A percentile compares a stretch with the other conserved stretches of the same genome.
phyloP scores from a whole-genome alignment of 345 rosid species.

The Syzygium aqueum region DNA sequence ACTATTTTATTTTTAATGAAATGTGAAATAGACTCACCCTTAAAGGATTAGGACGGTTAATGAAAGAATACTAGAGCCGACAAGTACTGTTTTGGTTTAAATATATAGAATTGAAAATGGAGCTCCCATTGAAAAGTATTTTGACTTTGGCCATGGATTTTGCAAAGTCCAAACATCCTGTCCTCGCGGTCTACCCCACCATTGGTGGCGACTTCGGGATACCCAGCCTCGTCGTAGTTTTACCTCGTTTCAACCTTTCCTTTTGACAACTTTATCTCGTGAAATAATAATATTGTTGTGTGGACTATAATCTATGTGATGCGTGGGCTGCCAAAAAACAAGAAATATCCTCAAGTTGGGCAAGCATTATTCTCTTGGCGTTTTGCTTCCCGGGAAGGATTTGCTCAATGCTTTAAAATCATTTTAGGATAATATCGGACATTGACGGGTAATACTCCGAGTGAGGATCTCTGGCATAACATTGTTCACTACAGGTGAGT shows the following conservation, averaged over 20 bases:
- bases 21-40: rapidly evolving
- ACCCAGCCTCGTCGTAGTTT: background rate
- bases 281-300: background rate
- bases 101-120: background rate
- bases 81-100: background rate
- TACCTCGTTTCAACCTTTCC: background rate
- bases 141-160: background rate
- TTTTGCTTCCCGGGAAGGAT: background rate
- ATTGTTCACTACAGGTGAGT: too few relatives aligned
- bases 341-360: background rate
- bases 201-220: background rate
- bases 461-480: background rate
- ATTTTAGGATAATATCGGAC: background rate
- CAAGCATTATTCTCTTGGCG: background rate
- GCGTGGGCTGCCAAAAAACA: background rate
- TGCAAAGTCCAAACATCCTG: background rate
- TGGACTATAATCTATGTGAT: background rate
- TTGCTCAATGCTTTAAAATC: background rate
- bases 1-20: background rate
- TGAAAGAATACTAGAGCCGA: background rate
- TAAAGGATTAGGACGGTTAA: background rate
- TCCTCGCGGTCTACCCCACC: background rate
- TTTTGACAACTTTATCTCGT: background rate
- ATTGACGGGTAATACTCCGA: background rate
- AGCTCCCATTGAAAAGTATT: background rate